Evolutionary conservation across 2,329 filamentous ascomycete genomes (phyloP).

Genomic region (Gaeumannomyces sp.): DNA sequence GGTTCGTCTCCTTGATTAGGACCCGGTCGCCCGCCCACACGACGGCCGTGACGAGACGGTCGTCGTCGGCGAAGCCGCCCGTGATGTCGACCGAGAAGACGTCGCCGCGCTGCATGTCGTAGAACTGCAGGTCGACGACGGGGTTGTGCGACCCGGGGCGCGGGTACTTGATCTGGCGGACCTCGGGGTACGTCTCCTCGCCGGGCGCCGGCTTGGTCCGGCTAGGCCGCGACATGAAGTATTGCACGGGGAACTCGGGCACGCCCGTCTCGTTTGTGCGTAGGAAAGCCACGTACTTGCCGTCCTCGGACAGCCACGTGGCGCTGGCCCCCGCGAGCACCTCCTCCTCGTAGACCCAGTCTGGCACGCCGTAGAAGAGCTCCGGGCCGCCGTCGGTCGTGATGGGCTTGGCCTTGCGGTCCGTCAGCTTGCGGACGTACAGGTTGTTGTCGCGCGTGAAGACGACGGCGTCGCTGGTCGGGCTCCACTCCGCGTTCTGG

Average conservation of each 20-base stretch:
- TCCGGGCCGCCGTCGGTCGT: conserved; percentile 82
- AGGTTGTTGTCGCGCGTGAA: conserved; percentile 90
- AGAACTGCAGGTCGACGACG: conserved; percentile 80
- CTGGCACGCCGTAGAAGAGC: conserved; percentile 91
- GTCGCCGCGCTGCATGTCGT: conserved; percentile 71
- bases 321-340: conserved; percentile 74
- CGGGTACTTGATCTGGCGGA: conserved; percentile 90
- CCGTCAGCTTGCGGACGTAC: conserved; percentile 61
- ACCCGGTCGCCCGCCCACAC: conserved; percentile 84
- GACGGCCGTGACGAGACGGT: conserved; percentile 88
- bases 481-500: conserved; percentile 87
- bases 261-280: conserved; percentile 91
- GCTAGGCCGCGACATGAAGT: conserved; percentile 83
- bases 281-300: conserved; percentile 83
- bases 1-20: conserved; percentile 85
- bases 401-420: conserved; percentile 59
- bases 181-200: conserved; percentile 85
- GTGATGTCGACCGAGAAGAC: conserved; percentile 74
- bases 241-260: conserved; percentile 87
- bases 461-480: conserved; percentile 77
- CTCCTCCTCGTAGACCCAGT: conserved; percentile 93
- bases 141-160: conserved; percentile 94
- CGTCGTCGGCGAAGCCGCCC: conserved; percentile 70
- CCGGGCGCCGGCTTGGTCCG: conserved; percentile 61
- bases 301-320: conserved; percentile 93